phyloP scores from a whole-genome alignment of 1,284 basidiomycete species.

The Cutaneotrichosporon mucoides region DNA sequence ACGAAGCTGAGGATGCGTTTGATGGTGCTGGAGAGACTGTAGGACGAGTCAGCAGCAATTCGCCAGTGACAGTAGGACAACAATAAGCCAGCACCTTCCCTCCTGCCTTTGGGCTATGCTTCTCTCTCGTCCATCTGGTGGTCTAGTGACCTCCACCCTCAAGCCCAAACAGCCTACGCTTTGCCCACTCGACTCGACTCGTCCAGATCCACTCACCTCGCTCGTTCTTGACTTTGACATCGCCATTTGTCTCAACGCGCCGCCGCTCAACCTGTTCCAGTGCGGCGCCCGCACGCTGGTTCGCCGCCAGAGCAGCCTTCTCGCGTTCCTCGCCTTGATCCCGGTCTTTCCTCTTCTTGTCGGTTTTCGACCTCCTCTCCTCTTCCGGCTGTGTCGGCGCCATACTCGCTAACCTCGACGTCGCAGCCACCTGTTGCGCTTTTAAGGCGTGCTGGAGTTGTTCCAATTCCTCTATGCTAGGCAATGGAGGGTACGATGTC shows the following conservation, averaged over 20 bases:
- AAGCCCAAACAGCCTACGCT: no score
- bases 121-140: no score
- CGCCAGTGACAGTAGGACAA: no score
- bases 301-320: slow-evolving; percentile 50
- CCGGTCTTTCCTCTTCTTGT: slow-evolving; percentile 61
- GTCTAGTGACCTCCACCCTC: no score
- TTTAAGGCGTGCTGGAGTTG: slow-evolving; percentile 60
- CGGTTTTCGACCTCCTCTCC: slow-evolving; percentile 63
- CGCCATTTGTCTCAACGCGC: slow-evolving; percentile 4
- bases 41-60: slow-evolving; percentile 9
- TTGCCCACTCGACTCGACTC: no score
- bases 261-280: slow-evolving; percentile 33
- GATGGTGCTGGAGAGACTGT: slow-evolving; percentile 41
- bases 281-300: slow-evolving; percentile 29
- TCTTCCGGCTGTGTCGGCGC: slow-evolving; percentile 64
- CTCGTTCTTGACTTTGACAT: slow-evolving; percentile 40
- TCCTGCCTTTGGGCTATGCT: no score
- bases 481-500: slow-evolving; percentile 53
- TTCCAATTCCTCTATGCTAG: slow-evolving; percentile 67
- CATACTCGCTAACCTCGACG: slow-evolving; percentile 62
- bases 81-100: no score
- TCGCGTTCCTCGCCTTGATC: slow-evolving; percentile 58
- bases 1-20: slow-evolving; percentile 35
- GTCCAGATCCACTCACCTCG: slow-evolving; percentile 24
- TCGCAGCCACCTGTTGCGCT: slow-evolving; percentile 55